phyloP scores from a whole-genome alignment of 2,329 filamentous ascomycete genomes.

The Furcasterigmium sp. region DNA sequence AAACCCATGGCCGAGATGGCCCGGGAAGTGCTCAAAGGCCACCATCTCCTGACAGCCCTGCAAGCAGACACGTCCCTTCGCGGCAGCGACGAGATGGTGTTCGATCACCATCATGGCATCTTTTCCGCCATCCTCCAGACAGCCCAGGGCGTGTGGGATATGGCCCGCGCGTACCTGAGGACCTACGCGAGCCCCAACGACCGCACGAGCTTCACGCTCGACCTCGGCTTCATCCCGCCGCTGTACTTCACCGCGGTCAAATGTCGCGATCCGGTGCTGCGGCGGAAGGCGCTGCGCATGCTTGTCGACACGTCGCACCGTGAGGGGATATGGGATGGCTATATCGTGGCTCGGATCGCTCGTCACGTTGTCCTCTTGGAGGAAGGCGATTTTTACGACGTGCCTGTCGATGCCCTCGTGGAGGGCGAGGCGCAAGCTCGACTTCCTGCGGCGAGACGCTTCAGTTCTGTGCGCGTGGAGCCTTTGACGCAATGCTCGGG shows the following conservation, averaged over 20 bases:
- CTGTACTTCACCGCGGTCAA: constrained; percentile 41
- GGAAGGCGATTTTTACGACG: constrained; percentile 13
- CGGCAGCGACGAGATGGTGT: too few species aligned
- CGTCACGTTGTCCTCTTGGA: constrained; percentile 31
- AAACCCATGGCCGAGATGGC: too few species aligned
- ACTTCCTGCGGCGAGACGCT: too few species aligned
- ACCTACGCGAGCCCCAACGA: constrained; percentile 11
- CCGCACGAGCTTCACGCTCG: constrained; percentile 27
- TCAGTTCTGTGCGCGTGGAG: too few species aligned
- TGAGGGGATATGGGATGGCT: constrained; percentile 36
- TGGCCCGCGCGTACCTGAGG: too few species aligned
- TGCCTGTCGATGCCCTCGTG: too few species aligned
- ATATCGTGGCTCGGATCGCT: constrained; percentile 22
- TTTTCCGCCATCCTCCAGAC: background rate
- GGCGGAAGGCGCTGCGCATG: constrained; percentile 29
- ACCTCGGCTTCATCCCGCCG: constrained; percentile 38
- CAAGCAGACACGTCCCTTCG: constrained; percentile 3
- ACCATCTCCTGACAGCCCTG: constrained; percentile 8
- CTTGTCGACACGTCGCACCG: constrained; percentile 23
- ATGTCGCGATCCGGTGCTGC: constrained; percentile 35
- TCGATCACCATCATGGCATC: background rate
- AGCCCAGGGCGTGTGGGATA: too few species aligned
- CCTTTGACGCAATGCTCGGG: too few species aligned
- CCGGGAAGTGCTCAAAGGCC: too few species aligned
- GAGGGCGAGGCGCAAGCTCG: too few species aligned